Evolutionary conservation across 352 stramenopile species (phyloP), one percentile per base, ranked within the genome.

Genomic region (Phytophthora syringae): DNA sequence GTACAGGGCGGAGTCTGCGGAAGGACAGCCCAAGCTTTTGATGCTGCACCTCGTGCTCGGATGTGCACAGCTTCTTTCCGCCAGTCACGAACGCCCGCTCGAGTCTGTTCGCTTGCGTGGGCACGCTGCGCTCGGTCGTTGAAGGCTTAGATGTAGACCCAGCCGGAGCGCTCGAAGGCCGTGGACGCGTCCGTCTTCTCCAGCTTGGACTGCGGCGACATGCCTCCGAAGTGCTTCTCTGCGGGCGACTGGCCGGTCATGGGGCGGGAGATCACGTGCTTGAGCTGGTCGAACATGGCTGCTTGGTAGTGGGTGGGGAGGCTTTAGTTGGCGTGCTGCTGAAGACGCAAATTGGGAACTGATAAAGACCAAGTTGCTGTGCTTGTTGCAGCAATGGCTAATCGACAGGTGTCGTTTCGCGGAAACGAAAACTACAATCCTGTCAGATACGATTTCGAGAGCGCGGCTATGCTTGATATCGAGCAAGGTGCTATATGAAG

Each of bases 131-230:
- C 16, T 43, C 16, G 16, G 15, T 5, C 9, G 30, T 1, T 15
- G 5, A 2, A 21, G 3, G 47, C 37, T 83, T 77, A 92, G 57
- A 92, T 92, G 74, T 79, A 92, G 15, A 75, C 76, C 84, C 84
- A 92, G 37, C 84, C 84, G 20, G 84, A 92, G 48, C 81, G 81
- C 63, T 92, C 81, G 55, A 92, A 92, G 16, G 83, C 83, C n/a
- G 83, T 88, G 39, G 83, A 90, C 7, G 74, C 50, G 60, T 92
- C 83, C 25, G 62, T 53, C 66, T 76, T 84, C 39, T 74, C 63
- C 55, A 81, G 51, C 24, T 83, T 72, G 18, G 67, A 63, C 25
- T 70, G 77, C 52, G 72, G 52, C 47, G 70, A 43, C 18, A 67
- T 21, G 40, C 24, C 52, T 43, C 56, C 44, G n/a, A 86, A 65